Percentiles rank a stretch among this genome's conserved stretches.
phyloP scores from a whole-genome alignment of 1,284 basidiomycete species.

The Trichosporon sp. region DNA sequence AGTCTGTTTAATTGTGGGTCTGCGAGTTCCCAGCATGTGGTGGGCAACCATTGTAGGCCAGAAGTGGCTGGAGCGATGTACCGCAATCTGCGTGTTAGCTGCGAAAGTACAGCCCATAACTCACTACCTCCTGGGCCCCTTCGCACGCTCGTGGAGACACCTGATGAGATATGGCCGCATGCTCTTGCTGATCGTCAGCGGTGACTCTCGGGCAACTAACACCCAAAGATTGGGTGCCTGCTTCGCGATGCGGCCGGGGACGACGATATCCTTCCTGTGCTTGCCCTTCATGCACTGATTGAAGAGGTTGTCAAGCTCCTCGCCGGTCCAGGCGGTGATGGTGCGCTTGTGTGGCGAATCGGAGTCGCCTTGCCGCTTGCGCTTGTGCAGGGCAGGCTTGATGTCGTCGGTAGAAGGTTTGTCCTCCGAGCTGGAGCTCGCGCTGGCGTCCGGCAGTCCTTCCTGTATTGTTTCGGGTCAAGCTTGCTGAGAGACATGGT shows the following conservation, averaged over 20 bases:
- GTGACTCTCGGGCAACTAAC: not conserved
- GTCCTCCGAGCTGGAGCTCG: too few species aligned
- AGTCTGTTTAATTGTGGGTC: too few species aligned
- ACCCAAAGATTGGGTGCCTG: not conserved
- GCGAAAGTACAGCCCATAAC: not conserved
- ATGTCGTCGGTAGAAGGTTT: not conserved
- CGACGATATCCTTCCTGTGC: not conserved
- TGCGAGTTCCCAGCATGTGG: too few species aligned
- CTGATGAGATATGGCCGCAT: not conserved
- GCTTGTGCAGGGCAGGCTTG: not conserved
- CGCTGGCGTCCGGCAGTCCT: too few species aligned
- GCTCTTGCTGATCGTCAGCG: not conserved
- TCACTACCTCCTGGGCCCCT: not conserved
- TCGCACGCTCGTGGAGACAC: not conserved
- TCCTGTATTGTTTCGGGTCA: too few species aligned
- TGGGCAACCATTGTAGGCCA: too few species aligned
- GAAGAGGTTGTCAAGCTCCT: not conserved
- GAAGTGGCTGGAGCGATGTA: not conserved
- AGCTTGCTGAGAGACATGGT: too few species aligned
- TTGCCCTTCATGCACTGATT: not conserved
- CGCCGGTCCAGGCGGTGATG: not conserved
- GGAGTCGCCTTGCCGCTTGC: not conserved
- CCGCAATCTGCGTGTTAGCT: not conserved
- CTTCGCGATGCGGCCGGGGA: not conserved
- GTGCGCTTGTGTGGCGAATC: not conserved